A percentile compares a stretch with the other conserved stretches of the same genome.
Conservation (phyloP, 306 rosid genomes). For the Potentilla sterilis region DNA sequence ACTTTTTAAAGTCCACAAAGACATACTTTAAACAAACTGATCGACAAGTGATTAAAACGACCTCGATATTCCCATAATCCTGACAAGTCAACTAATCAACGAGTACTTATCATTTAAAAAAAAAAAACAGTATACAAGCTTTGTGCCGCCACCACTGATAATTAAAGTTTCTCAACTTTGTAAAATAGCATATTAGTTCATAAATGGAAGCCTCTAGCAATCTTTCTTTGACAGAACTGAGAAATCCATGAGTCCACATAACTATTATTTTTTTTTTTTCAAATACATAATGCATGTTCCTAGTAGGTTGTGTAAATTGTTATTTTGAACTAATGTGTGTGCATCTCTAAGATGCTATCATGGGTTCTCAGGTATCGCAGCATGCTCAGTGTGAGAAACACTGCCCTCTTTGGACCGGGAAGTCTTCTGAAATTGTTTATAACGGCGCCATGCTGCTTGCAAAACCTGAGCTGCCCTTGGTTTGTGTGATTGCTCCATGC, state of each 20-base stretch:
- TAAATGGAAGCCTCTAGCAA: too few species aligned
- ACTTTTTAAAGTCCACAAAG: too few species aligned
- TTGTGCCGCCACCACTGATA: too few species aligned
- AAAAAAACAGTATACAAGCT: too few species aligned
- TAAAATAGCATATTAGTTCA: too few species aligned
- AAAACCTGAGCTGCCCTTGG: slow-evolving; percentile 64
- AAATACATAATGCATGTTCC: background rate
- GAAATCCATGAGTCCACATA: too few species aligned
- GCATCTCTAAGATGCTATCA: background rate
- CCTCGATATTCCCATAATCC: background rate
- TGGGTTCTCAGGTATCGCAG: background rate
- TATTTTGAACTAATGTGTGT: background rate
- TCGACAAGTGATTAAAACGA: background rate
- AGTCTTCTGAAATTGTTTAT: slow-evolving; percentile 21
- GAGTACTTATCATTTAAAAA: background rate
- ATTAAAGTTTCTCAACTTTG: too few species aligned
- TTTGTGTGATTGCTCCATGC: slow-evolving; percentile 47
- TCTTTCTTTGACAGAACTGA: too few species aligned
- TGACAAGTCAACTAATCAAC: background rate
- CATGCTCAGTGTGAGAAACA: background rate
- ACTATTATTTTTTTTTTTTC: too few species aligned
- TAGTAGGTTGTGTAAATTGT: background rate
- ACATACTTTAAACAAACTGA: background rate
- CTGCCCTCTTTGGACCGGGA: background rate
- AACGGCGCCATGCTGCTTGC: slow-evolving; percentile 65